Evolutionary conservation across 768 basidiomycete species (phyloP).

Genomic region (Asterophora lycoperdoides): DNA sequence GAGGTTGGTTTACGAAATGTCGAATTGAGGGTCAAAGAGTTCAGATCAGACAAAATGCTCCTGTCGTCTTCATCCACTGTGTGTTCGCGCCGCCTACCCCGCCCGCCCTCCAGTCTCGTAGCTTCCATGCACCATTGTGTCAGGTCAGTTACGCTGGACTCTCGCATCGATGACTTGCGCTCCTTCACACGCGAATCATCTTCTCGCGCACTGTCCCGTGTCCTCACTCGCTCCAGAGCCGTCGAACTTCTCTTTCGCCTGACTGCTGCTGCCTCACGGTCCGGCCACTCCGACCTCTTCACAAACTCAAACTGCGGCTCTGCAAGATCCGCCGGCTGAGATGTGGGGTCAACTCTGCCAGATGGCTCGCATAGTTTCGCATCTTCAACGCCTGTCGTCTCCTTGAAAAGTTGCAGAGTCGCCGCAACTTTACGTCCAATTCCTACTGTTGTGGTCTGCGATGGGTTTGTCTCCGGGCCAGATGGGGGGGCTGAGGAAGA

Average conservation of each 20-base stretch:
- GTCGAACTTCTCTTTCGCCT: constrained; percentile 67
- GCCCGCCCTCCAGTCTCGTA: constrained; percentile 38
- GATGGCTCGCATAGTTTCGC: constrained; percentile 27
- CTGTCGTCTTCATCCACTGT: constrained; percentile 36
- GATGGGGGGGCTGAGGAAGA: constrained; percentile 34
- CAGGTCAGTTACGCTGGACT: constrained; percentile 42
- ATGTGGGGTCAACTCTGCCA: constrained; percentile 30
- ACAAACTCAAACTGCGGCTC: constrained; percentile 77
- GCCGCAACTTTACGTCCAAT: constrained; percentile 83
- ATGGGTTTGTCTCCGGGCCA: constrained; percentile 22
- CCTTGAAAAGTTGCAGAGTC: constrained; percentile 77
- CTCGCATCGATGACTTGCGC: constrained; percentile 37
- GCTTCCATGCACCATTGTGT: constrained; percentile 57
- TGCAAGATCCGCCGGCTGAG: constrained; percentile 50
- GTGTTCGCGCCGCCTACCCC: constrained; percentile 64
- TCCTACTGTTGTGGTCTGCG: constrained; percentile 35
- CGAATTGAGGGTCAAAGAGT: constrained; percentile 22
- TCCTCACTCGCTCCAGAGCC: constrained; percentile 49
- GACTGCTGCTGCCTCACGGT: constrained; percentile 67
- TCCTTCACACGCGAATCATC: constrained; percentile 30
- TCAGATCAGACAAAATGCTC: constrained; percentile 26
- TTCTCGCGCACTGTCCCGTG: constrained; percentile 41
- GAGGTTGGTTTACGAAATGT: constrained; percentile 32
- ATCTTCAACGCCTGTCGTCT: constrained; percentile 47
- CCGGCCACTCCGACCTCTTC: constrained; percentile 82